Evolutionary conservation across 2,329 filamentous ascomycete species (phyloP).

Genomic region (Colletotrichum orbiculare): DNA sequence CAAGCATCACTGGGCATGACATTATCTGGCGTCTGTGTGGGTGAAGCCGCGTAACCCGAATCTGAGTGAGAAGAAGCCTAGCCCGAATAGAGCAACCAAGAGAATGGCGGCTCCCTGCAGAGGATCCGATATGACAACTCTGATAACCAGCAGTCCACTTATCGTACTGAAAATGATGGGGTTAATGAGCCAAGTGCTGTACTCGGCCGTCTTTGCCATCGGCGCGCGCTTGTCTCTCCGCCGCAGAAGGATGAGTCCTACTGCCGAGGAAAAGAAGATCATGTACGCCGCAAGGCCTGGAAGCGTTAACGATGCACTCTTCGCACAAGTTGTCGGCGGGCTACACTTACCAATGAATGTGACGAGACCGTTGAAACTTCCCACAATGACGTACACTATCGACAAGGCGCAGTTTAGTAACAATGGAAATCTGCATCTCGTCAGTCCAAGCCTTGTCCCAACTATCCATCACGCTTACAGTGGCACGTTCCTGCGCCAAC

Average conservation of each 20-base stretch:
- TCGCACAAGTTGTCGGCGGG: too few relatives aligned
- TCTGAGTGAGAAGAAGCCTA: conserved; percentile 41
- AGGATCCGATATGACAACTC: conserved; percentile 43
- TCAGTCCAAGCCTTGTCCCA: conserved; percentile 16
- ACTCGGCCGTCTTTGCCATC: conserved; percentile 32
- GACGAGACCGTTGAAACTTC: conserved; percentile 42
- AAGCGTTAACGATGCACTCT: conserved; percentile 7
- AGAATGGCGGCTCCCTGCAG: conserved; percentile 44
- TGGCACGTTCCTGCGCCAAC: conserved; percentile 39
- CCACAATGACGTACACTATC: conserved; percentile 41
- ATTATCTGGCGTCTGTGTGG: conserved; percentile 16
- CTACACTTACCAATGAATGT: conserved; percentile 39
- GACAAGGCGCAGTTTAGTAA: conserved; percentile 41
- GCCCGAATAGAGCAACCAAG: conserved; percentile 41
- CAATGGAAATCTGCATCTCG: conserved; percentile 38
- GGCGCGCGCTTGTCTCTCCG: conserved; percentile 35
- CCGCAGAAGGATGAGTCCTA: conserved; percentile 42
- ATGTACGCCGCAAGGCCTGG: conserved; percentile 41
- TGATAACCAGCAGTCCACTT: conserved; percentile 42
- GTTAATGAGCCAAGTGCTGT: conserved; percentile 41
- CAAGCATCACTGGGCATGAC: conserved; percentile 4
- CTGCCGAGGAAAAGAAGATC: conserved; percentile 41
- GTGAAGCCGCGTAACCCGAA: conserved; percentile 40
- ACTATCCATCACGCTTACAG: conserved; percentile 35
- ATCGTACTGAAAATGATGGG: conserved; percentile 42